Evolutionary conservation across 768 basidiomycete genomes (phyloP), one percentile per base, ranked within the genome.

Genomic region (Podaxis sp.): DNA sequence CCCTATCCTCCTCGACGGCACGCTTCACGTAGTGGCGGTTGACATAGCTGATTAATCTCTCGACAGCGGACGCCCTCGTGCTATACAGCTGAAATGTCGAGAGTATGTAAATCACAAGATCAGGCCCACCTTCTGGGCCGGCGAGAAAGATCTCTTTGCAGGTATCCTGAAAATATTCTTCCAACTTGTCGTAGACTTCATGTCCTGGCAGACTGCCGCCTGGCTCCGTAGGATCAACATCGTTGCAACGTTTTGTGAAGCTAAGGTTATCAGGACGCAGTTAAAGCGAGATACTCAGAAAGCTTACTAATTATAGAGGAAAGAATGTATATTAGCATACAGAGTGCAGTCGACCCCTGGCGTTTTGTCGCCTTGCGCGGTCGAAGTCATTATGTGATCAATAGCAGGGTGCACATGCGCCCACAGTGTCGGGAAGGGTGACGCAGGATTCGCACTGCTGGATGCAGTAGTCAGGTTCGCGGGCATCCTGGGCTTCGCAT

Each of bases 11-110:
- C 72, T 92, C 90, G 15, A 88, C 78, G 51, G 87, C 88, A 17
- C 88, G 87, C 71, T 87, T 87, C 69, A 90, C 88, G 69, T 88
- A 88, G 72, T 90, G 88, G 28, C 89, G 87, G 70, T 88, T 88
- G 65, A 92, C 87, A 70, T 92, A 92, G 76, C 85, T 91, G 67
- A 92, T 80, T 36, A 92, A 83, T 67, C 90, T 84, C 73, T 88
- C 83, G 61, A 88, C 84, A 58, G 88, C 83, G 65, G 84, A 82
- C 3, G 86, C 86, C 53, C 90, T 89, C 48, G 84, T 79, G 65
- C 81, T 81, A 72, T 84, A 92, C 58, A 90, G 88, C 66, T 83
- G 82, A 80, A 89, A 92, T 70, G 82, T 85, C 8, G 87, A 84
- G 33, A 90, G 76, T 68, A 91, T 82, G 75, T 90, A 92, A 66